Percentiles rank a stretch among this genome's conserved stretches.
Evolutionary conservation across 208 protist species (phyloP).

Genomic region (Acanthamoeba divionensis): DNA sequence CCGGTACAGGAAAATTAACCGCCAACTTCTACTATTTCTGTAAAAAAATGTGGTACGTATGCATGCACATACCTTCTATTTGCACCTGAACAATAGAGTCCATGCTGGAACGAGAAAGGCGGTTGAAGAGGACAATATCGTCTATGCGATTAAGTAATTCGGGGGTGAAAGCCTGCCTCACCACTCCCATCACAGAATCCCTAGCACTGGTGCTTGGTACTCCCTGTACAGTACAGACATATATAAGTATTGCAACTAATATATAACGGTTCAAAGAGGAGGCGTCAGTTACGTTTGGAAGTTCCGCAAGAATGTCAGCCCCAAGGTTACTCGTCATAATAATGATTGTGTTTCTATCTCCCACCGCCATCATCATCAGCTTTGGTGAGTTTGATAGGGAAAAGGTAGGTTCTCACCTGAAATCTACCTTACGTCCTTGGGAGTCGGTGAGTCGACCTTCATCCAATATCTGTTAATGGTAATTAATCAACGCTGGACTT

Average conservation of each 20-base stretch:
- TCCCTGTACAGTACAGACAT: not conserved
- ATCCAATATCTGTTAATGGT: slow-evolving; percentile 87
- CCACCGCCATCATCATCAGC: not conserved
- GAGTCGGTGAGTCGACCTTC: slow-evolving; percentile 97
- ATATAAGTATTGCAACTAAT: not conserved
- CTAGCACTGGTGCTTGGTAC: not conserved
- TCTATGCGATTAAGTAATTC: slow-evolving; percentile 98
- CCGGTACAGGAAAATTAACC: slow-evolving; percentile 15
- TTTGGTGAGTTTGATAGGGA: not conserved
- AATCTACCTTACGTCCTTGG: slow-evolving; percentile 94
- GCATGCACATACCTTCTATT: slow-evolving; percentile 81
- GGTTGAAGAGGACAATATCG: slow-evolving; percentile 96
- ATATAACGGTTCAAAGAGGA: not conserved
- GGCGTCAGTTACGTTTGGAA: slow-evolving; percentile 15
- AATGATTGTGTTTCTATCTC: slow-evolving; percentile 95
- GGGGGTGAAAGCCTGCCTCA: slow-evolving; percentile 90
- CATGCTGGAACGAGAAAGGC: slow-evolving; percentile 84
- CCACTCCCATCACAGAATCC: slow-evolving; percentile 85
- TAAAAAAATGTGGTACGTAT: too few relatives aligned
- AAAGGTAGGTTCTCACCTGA: slow-evolving; percentile 70
- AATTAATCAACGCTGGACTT: not conserved
- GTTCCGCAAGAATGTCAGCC: slow-evolving; percentile 83
- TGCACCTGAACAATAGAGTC: slow-evolving; percentile 89
- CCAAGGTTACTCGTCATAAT: slow-evolving; percentile 97
- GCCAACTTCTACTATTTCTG: not conserved